A percentile compares a stretch with the other conserved stretches of the same genome.
phyloP scores from a whole-genome alignment of 306 rosid species.

The Cicer yamashitae region DNA sequence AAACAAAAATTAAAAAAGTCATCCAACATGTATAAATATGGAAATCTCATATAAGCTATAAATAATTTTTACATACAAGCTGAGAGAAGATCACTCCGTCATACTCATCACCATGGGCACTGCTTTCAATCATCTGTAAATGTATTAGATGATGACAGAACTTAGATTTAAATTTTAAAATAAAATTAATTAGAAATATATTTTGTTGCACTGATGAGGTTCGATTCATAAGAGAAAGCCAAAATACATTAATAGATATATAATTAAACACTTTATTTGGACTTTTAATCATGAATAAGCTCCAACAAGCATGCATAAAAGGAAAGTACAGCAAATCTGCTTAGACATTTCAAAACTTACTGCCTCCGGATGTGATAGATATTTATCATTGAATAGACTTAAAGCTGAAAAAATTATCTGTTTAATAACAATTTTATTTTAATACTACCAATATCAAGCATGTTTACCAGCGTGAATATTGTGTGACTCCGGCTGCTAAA shows the following conservation, averaged over 20 bases:
- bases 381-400: constrained; percentile 14
- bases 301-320: constrained; percentile 19
- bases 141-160: constrained; percentile 37
- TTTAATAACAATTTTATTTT: constrained; percentile 32
- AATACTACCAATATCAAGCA: constrained; percentile 35
- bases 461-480: constrained; percentile 88
- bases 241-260: constrained; percentile 22
- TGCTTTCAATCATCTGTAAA: constrained; percentile 98
- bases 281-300: constrained; percentile 17
- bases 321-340: background rate
- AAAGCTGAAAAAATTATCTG: constrained; percentile 13
- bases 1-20: constrained; percentile 19
- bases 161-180: background rate
- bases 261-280: constrained; percentile 1
- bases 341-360: constrained; percentile 21
- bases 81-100: constrained; percentile 99
- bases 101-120: constrained; percentile 95
- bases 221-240: background rate
- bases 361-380: background rate
- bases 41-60: constrained; percentile 17
- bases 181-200: background rate
- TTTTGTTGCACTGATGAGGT: background rate
- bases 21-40: constrained; percentile 17
- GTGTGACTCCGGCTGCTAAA: constrained; percentile 99
- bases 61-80: constrained; percentile 66